Evolutionary conservation across 331 rosid species (phyloP).

Genomic region (Phaseolus coccineus): DNA sequence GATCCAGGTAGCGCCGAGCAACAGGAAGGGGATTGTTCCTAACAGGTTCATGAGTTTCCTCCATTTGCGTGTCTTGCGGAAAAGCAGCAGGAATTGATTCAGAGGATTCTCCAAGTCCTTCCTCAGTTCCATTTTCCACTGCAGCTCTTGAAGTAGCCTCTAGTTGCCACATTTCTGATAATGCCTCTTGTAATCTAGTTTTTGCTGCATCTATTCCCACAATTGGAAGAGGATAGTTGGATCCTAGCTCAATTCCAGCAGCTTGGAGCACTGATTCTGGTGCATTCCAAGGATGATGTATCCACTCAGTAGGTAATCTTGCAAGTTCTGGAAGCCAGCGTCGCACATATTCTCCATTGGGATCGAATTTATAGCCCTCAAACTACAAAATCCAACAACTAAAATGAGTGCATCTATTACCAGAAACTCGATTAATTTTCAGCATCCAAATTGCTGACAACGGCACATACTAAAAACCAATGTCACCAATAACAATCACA

Average conservation of each 20-base stretch:
- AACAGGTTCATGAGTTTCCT: constrained; percentile 65
- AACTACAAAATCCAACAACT: constrained; percentile 58
- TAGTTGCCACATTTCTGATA: constrained; percentile 78
- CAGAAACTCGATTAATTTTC: constrained; percentile 28
- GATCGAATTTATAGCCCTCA: constrained; percentile 89
- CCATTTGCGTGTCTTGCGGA: constrained; percentile 84
- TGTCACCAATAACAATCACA: constrained; percentile 28
- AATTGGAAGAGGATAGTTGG: constrained; percentile 92
- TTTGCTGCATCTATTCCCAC: constrained; percentile 80
- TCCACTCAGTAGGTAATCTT: constrained; percentile 94
- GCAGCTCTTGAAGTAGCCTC: constrained; percentile 88
- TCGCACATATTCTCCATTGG: constrained; percentile 89
- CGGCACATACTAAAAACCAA: neutral
- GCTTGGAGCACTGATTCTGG: constrained; percentile 88
- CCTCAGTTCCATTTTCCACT: constrained; percentile 86
- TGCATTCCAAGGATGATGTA: constrained; percentile 98
- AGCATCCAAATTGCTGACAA: constrained; percentile 24
- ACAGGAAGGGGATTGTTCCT: constrained; percentile 58
- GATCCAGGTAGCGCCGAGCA: constrained; percentile 74
- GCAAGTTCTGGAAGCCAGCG: constrained; percentile 98
- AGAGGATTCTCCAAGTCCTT: constrained; percentile 92
- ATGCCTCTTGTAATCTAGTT: constrained; percentile 74
- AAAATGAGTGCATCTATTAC: constrained; percentile 38
- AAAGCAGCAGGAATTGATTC: constrained; percentile 70
- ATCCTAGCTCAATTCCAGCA: constrained; percentile 91